Base-by-base conservation (phyloP, 169 alveolate species). In the Besnoitia besnoiti region DNA sequence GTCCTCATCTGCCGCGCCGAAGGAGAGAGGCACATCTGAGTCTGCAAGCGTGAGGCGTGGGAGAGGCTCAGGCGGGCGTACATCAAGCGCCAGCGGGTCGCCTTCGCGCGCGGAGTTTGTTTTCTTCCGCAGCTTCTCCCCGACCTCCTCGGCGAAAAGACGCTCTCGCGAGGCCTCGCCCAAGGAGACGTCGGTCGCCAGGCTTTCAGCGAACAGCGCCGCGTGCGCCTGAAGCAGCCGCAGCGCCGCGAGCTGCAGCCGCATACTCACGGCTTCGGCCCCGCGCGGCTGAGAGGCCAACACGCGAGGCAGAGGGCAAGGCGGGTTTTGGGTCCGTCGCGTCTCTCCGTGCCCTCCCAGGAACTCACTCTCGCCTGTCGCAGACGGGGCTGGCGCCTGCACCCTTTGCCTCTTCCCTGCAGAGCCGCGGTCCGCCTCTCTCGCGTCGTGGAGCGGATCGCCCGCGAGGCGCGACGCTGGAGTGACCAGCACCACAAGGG, bases 151-250 rank as follows among this genome's bases (percentile, higher is more conserved):
- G n/a, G n/a, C 44, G 44, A 16, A 42, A 5, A 35, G 80, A 42
- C 44, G 7, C 46, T 2, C 46, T 7, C 80, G 80, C 80, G 14
- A 1, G 14, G 46, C 37, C 61, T 42, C 87, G 3, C 44, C 87
- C 7, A 37, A 19, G 19, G 21, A 1, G 3, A 77, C 55, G 47
- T 77, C 87, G 10, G 35, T 30, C 4, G 30, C 87, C 59, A 77
- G 49, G 3, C 55, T 16, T 4, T 19, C 40, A 19, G 30, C 30
- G 40, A 77, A 77, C 40, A 42, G 19, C 33, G 40, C 61, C 14
- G 87, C 87, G 30, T 77, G 87, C 87, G 33, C 61, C 35, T 77
- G 59, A 30, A 77, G 87, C 10, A 77, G 87, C 37, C 87, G 87
- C 7, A 77, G 87, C 37, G 50, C 87, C 35, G 87, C 87, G 44